Base-by-base conservation (phyloP, 352 stramenopile species). In the Elongisporangium undulatum region DNA sequence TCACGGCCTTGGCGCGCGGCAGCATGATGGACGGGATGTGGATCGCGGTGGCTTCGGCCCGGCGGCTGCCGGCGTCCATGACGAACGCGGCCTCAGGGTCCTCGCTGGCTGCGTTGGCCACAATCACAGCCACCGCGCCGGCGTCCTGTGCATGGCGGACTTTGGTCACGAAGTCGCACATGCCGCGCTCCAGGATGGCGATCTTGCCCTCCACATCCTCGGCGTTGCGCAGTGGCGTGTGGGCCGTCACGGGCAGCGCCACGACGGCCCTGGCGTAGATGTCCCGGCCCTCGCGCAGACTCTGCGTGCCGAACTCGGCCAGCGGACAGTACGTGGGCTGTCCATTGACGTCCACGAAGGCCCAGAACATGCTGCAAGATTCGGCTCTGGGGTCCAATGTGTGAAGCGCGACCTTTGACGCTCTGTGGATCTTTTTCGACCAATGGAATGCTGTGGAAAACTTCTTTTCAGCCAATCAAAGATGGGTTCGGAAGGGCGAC, bases 81-180 rank as follows among this genome's bases (percentile, higher is more conserved):
- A 90, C 76, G 19, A 93, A 91, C 4, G 81, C 79, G 15, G 74
- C 67, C 38, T 64, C 53, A 55, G 62, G 64, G 22, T 67, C 57
- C 9, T 41, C 29, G 56, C 51, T 60, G 26, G 61, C 58, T 21
- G 70, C 64, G 64, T 93, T 92, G 22, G 77, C 78, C 19, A 94
- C 75, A 19, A 94, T 49, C 45, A 91, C 75, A 0, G 80, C 82
- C 45, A 92, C 45, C 21, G 81, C 83, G 9, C 85, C 82, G 8
- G 85, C 85, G 16, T 71, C 72, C 53, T 94, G 85, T 0, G 77
- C 83, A 53, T 89, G 74, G 17, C 83, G 49, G 45, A 79, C 76
- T 61, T 94, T 94, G 26, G 75, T 79, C n/a, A 92, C 67, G 64
- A 93, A 94, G 69, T 92, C 78, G 64, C 82, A 94, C 24, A 68